A percentile compares a stretch with the other conserved stretches of the same genome.
phyloP scores from a whole-genome alignment of 495 filamentous ascomycete genomes.

The Paragyromitra xinjiangensis region DNA sequence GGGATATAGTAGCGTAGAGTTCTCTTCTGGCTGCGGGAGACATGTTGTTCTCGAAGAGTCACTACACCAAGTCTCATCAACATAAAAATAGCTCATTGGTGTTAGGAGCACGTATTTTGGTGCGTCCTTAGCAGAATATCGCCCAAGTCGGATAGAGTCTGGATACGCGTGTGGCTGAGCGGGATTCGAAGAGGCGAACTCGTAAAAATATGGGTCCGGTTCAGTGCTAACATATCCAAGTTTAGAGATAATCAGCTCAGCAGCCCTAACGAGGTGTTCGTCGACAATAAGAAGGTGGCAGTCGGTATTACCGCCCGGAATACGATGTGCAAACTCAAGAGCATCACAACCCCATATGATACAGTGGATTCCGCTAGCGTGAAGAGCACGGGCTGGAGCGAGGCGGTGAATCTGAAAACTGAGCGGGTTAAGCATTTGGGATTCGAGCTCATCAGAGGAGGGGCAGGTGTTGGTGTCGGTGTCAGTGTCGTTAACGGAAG shows the following conservation, averaged over 20 bases:
- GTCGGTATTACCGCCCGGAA: background rate
- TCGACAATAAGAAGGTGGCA: background rate
- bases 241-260: background rate
- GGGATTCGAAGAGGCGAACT: background rate
- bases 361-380: background rate
- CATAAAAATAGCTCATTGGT: background rate
- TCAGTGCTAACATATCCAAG: background rate
- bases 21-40: background rate
- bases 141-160: background rate
- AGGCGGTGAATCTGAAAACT: background rate
- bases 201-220: background rate
- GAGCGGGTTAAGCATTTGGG: background rate
- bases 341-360: slow-evolving; percentile 7
- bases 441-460: background rate
- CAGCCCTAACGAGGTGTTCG: background rate
- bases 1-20: no score
- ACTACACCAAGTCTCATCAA: background rate
- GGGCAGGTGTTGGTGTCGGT: background rate
- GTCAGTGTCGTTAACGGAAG: background rate
- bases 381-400: slow-evolving; percentile 3
- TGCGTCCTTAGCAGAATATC: background rate
- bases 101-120: background rate
- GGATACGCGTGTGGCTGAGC: background rate
- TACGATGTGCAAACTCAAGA: background rate
- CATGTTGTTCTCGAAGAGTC: background rate